Evolutionary conservation across 1,284 basidiomycete genomes (phyloP), one percentile per base, ranked within the genome.

Genomic region (Malassezia equina): DNA sequence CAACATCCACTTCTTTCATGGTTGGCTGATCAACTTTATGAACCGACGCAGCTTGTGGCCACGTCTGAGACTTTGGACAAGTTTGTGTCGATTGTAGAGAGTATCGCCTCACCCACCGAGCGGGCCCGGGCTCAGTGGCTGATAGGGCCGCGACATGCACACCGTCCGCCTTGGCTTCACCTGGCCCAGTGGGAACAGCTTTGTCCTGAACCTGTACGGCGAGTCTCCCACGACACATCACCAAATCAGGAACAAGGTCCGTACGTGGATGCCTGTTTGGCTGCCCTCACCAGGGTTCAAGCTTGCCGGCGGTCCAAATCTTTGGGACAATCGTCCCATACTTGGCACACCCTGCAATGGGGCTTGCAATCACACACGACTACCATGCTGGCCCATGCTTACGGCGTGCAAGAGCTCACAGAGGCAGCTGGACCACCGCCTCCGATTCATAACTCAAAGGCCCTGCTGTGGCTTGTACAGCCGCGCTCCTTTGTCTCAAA

Each of bases 321-420:
- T 6, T 33, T 56, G 7, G 47, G 33, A 8, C 13, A 27, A 9
- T 56, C 63, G 9, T 25, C 27, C 0, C 63, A 65, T 33, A 65
- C 61, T 2, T 27, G 45, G 11, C 39, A 42, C 5, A 32, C 63
- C 0, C 44, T 65, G 8, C 34, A 56, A 19, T 21, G 27, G 9
- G 63, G 58, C 13, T 19, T 56, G 3, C 27, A 45, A 8, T 5
- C 17, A 12, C n/a, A 7, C 9, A 25, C 36, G 12, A 56, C 54
- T 3, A 56, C 54, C 7, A 33, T 56, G 1, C 40, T 44, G 5
- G 40, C 54, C 15, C 54, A 56, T 47, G 47, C 54, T 1, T 19
- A 56, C 25, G 54, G 48, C n/a, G 32, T 56, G 5, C 28, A 23
- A 12, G 48, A 56, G 47, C 42, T 56, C 24, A 31, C 45, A 0